These are phyloP conservation scores for Fusarium sp. DNA, from an alignment of 2,329 filamentous ascomycete genomes.

Conservation along the genomic window DNA sequence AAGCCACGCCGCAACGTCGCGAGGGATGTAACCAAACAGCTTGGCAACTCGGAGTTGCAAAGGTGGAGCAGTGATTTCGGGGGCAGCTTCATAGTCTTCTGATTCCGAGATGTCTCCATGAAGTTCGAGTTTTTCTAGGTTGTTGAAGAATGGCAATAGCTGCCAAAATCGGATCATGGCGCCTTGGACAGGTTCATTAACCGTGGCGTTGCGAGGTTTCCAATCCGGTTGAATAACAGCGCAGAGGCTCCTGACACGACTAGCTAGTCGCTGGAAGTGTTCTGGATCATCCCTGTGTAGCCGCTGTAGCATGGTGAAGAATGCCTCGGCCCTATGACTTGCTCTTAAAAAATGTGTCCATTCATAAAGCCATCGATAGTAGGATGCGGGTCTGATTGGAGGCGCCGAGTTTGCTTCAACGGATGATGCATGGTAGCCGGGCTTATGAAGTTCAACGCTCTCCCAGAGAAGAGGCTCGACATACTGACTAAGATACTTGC, in stretches of 20 bases:
- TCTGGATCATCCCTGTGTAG: neutral
- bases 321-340: neutral
- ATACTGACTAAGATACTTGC: neutral
- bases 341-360: neutral
- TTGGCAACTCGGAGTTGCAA: conserved; percentile 19
- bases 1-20: conserved; percentile 1
- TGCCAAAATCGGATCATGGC: conserved; percentile 7
- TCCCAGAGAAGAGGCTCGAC: neutral
- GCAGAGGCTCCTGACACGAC: conserved; percentile 21
- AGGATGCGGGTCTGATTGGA: neutral
- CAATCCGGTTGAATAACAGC: conserved; percentile 3
- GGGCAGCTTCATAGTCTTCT: neutral
- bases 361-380: neutral
- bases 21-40: conserved; percentile 26
- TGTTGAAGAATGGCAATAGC: conserved; percentile 22
- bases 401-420: neutral
- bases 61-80: neutral
- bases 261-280: neutral
- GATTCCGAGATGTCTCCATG: neutral
- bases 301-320: conserved; percentile 2
- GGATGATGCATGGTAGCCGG: neutral
- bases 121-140: conserved; percentile 22
- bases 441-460: neutral
- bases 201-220: neutral
- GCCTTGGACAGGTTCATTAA: too few relatives aligned